phyloP scores from a whole-genome alignment of 345 rosid species.

The Clausena lansium region DNA sequence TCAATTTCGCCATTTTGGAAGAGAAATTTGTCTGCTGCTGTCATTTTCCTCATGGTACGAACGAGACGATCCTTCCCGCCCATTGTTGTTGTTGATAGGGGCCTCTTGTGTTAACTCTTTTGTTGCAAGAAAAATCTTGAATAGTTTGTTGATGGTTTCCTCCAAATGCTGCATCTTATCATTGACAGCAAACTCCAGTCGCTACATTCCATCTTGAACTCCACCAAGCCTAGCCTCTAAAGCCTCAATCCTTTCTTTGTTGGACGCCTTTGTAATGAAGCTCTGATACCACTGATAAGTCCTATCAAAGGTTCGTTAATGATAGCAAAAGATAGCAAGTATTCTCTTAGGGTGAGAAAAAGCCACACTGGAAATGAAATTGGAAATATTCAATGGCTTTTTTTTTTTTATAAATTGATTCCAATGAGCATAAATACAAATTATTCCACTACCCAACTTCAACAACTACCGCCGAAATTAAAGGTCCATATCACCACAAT shows the following conservation, averaged over 20 bases:
- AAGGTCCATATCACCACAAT: too few relatives aligned
- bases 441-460: too few relatives aligned
- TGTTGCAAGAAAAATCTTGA: not conserved
- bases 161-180: not conserved
- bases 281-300: not conserved
- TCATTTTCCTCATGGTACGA: not conserved
- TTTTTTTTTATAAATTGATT: too few relatives aligned
- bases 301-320: too few relatives aligned
- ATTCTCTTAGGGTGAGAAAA: too few relatives aligned
- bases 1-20: not conserved
- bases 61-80: not conserved
- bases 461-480: too few relatives aligned
- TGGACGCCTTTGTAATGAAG: not conserved
- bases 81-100: not conserved
- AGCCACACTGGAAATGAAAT: too few relatives aligned
- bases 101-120: not conserved
- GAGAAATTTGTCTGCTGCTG: not conserved
- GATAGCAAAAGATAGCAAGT: too few relatives aligned
- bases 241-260: not conserved
- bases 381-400: too few relatives aligned
- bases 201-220: too few relatives aligned
- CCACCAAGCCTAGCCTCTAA: not conserved
- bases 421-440: too few relatives aligned
- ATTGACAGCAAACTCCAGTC: not conserved
- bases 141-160: not conserved